Base-by-base conservation (phyloP, 2,329 filamentous ascomycete species). In the Neofusicoccum ribis region DNA sequence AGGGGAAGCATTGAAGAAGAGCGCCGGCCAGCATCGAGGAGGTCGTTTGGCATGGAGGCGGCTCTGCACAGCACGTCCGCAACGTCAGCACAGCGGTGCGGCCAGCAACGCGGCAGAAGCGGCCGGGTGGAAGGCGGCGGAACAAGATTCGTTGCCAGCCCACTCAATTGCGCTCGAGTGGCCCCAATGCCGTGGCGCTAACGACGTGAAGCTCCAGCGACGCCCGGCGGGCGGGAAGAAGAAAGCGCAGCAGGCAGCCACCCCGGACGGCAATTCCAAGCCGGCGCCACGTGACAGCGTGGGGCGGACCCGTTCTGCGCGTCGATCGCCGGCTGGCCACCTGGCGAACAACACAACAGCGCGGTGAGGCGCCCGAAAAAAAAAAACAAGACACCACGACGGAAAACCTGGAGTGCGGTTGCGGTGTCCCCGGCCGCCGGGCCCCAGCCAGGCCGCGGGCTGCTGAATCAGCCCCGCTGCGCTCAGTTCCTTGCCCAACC, bases 401-500 rank as follows among this genome's bases (percentile, higher is more conserved):
- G 20, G 20, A 23, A 23, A 23, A 23, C 20, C 20, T 23, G 20
- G 20, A 23, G 20, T 23, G 20, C 20, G 20, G 20, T 23, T 23
- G 20, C 20, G 20, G 20, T 23, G 20, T 23, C 20, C 20, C 20
- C 20, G 20, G 20, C 20, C 20, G 20, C 20, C 20, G 20, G 20
- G 20, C 20, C 20, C 20, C 2, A 37, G 11, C 20, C 15, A 9
- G 31, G 15, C 51, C 37, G 51, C 5, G 51, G 11, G 15, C 31
- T 36, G 36, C 36, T 36, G 51, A 43, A 14, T 27, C 51, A 56
- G 17, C 51, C 15, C 11, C 2, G 2, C 11, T 12, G 7, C 3
- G 11, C 50, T 39, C 50, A n/a, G 50, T 54, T 54, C 50, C 50
- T 39, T 54, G 51, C 51, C 39, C 15, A 23, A 47, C 56, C 56